Base-by-base conservation (phyloP, 208 protist genomes). In the Histomonas meleagridis region DNA sequence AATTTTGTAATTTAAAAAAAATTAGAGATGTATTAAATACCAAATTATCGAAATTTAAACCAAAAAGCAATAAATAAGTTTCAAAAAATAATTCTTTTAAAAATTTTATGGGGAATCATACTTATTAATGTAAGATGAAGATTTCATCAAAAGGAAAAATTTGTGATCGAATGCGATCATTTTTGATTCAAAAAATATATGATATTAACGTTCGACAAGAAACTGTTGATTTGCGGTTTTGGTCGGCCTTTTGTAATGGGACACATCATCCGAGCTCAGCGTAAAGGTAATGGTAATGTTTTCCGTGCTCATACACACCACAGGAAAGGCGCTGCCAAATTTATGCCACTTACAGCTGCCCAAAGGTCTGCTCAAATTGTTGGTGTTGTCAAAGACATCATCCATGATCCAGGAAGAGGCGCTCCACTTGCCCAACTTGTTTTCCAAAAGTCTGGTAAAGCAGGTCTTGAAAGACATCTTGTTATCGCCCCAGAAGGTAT, bases 331-430 rank as follows among this genome's bases (percentile, higher is more conserved):
- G 95, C 97, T 91, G 97, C 97, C 92, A 96, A 96, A 94, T 96
- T 98, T 93, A 96, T 98, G 93, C 93, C 95, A 90, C 93, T 99
- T 57, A 98, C 99, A 95, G 99, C 96, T 94, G 95, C 96, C 78
- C 98, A 99, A 96, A 95, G 97, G 70, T 94, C 98, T 62, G 97
- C 98, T 51, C 98, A 96, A 92, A 92, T 97, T 90, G 95, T 96
- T 90, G 97, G 97, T 76, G 78, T 96, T n/a, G 94, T 95, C 57
- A 94, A 62, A 38, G 53, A 97, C 62, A 99, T 99, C 94, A 96
- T 99, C 93, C 98, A 99, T 95, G 98, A 99, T 93, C 96, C 97
- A 72, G 98, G 98, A 78, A 96, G 98, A 96, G 98, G 98, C 94
- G 98, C 98, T 91, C 98, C 98, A 69, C 95, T 99, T 60, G 98